These are phyloP conservation scores for Trypanosoma rangeli DNA, from an alignment of 208 protist species.

Conservation along the genomic window DNA sequence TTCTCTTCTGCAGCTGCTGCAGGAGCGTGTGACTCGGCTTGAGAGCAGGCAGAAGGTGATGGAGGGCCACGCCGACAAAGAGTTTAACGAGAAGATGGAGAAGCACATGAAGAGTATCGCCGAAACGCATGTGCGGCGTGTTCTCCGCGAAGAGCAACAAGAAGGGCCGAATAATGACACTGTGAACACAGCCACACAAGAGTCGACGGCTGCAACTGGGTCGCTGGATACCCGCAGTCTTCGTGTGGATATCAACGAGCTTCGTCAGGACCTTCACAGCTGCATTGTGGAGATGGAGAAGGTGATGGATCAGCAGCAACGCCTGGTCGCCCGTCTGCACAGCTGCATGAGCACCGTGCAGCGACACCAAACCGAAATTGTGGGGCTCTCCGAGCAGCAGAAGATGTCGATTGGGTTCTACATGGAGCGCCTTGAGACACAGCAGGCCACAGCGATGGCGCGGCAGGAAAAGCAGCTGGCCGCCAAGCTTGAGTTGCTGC, in stretches of 20 bases:
- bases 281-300: slow-evolving; percentile 37
- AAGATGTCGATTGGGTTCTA: neutral
- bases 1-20: neutral
- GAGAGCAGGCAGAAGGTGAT: neutral
- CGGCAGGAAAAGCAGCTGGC: slow-evolving; percentile 7
- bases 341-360: slow-evolving; percentile 10
- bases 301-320: slow-evolving; percentile 37
- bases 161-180: neutral
- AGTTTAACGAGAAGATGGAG: neutral
- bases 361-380: neutral
- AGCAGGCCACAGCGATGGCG: neutral
- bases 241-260: slow-evolving; percentile 12
- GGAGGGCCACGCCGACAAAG: neutral
- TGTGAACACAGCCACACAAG: neutral
- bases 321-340: slow-evolving; percentile 5
- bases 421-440: neutral
- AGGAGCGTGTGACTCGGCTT: neutral
- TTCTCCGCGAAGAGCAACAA: neutral
- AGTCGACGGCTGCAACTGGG: neutral
- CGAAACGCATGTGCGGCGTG: neutral
- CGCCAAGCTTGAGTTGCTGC: neutral
- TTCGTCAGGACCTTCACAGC: slow-evolving; percentile 32
- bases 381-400: slow-evolving; percentile 1
- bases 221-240: slow-evolving; percentile 10
- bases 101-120: neutral